Base-by-base conservation (phyloP, 192 early-diverging fungal genomes). In the Phlyctochytrium arcticum region DNA sequence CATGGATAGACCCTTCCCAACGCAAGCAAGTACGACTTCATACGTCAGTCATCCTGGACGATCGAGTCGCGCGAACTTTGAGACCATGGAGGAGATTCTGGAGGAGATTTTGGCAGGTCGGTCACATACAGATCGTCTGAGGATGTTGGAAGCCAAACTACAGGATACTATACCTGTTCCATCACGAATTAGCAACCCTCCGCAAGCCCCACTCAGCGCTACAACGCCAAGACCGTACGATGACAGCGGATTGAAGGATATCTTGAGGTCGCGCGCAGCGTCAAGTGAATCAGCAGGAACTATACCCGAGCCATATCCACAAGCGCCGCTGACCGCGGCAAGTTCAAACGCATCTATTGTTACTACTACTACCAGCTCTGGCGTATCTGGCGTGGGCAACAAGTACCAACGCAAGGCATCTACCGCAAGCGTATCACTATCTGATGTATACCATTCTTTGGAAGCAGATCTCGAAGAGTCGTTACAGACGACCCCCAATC, bases 81-180 rank as follows among this genome's bases (percentile, higher is more conserved):
- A 65, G 29, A 62, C 42, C 9, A 75, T 75, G 73, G 73, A 75
- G 46, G 42, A 72, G 46, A 67, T 72, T 27, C 48, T 75, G 3
- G 69, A 75, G 30, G 73, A 75, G 36, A 75, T 75, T 32, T 27
- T 75, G 31, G 57, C 31, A 32, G 68, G 61, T n/a, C 34, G 48
- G 23, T 47, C 57, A 27, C 51, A 74, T 49, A 30, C 57, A 8
- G 36, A 32, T 9, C 70, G 65, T 37, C 30, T 63, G 61, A 1
- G 61, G 33, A 47, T n/a, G 15, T 19, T 66, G 54, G 54, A 55
- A 27, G 54, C 36, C 7, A 24, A 36, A 26, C 36, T 63, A 49
- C 2, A 46, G 47, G 51, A 64, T 15, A 33, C 62, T 15, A 62
- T 42, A 34, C 33, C 60, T 10, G 6, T 57, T 17, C 61, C 61